Evolutionary conservation across 257 asterid species (phyloP), one percentile per base, ranked within the genome.

Genomic region (Solanum pinnatisectum): DNA sequence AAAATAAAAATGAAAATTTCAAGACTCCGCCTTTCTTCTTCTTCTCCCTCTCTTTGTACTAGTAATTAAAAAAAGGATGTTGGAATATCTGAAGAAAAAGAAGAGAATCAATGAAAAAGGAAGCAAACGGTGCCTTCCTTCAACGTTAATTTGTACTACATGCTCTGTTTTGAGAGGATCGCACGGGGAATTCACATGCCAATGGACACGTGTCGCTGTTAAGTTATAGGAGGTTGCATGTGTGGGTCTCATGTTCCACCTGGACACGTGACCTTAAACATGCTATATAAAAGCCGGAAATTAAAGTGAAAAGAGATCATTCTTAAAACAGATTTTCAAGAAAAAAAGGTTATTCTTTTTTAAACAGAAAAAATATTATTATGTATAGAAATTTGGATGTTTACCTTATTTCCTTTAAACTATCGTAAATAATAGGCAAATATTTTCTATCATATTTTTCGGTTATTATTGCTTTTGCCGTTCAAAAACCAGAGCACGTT

Each of bases 271-370:
- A 49, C 8, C 22, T 15, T 49, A 49, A 49, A 52, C 9, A 52
- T 52, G 0, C 1, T 0, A 2, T 0, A 0, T 52, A 6, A 52
- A 16, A 52, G 5, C 0, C 1, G 2, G 0, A 16, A 52, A 52
- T 52, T 52, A 52, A 52, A 5, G 9, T 15, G 9, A 49, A 5
- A 49, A 49, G 1, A 49, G 8, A 49, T 49, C 8, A 5, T 46
- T 46, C 59, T 46, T 46, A 46, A 46, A 46, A 13, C 6, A 46
- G 6, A 46, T 46, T 46, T 46, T 14, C 5, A 15, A 49, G 6
- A 15, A 16, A 49, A 46, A 13, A 5, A 49, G 3, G 1, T 15
- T 15, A 15, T 14, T 49, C 1, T 15, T 49, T 5, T 1, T 49
- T 49, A 15, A 49, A 5, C 8, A 6, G 23, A 6, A 16, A 2